Evolutionary conservation across 345 rosid genomes (phyloP).

Genomic region (Brassica juncea): DNA sequence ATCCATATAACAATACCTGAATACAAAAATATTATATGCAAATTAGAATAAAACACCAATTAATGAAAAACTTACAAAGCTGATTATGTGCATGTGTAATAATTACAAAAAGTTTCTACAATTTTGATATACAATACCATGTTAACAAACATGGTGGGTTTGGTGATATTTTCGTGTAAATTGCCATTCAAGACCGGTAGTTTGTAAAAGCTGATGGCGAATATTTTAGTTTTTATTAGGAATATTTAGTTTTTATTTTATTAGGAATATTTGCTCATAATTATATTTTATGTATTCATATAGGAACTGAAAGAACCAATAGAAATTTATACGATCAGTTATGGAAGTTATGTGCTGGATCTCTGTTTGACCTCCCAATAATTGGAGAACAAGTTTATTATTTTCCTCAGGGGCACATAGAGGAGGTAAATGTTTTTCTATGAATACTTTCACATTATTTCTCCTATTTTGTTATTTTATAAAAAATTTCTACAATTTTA

Average conservation of each 20-base stretch:
- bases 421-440: not conserved
- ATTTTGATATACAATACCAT: not conserved
- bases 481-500: not conserved
- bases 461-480: not conserved
- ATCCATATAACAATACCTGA: not conserved
- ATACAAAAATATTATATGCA: not conserved
- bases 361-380: not conserved
- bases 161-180: not conserved
- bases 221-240: not conserved
- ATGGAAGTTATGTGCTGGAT: not conserved
- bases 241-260: not conserved
- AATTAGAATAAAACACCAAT: not conserved
- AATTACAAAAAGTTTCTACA: not conserved
- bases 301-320: not conserved
- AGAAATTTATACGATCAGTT: not conserved
- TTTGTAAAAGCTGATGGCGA: not conserved
- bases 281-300: not conserved
- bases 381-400: not conserved
- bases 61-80: not conserved
- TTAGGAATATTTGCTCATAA: not conserved
- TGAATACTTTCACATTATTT: not conserved
- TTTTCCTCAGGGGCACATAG: not conserved
- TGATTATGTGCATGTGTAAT: not conserved
- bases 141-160: not conserved
- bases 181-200: not conserved